Base-by-base conservation (phyloP, 1,139 yeast species). In the Yamadazyma diospyri region DNA sequence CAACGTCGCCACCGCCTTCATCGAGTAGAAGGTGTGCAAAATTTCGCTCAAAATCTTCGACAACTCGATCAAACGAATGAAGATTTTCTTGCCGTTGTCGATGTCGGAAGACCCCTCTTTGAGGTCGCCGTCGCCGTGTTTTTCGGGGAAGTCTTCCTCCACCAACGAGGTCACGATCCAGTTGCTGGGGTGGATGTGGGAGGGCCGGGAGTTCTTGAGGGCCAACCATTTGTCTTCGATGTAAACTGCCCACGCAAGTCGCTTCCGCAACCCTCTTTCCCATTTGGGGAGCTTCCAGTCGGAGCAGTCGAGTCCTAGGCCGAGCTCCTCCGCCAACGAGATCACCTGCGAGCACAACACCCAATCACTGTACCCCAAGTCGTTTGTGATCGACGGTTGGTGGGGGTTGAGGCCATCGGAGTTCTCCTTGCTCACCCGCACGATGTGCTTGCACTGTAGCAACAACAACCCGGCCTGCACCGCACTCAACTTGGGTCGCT, bases 171-270 rank as follows among this genome's bases (percentile, higher is more conserved):
- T 66, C 1, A 83, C 87, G 22, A 78, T 60, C 92, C 94, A 84
- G 51, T 83, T 82, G 36, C 66, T 59, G 9, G 78, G 79, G 36
- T 76, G 63, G 5, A 76, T 70, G 57, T 86, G 95, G 0, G 94
- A 79, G 1, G 94, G 94, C 29, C 95, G 64, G 0, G 89, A 75
- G 50, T 86, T 92, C 38, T 78, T 75, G 27, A 87, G 59, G 1
- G 94, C 66, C 4, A 81, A 67, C 97, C 97, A 88, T 52, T 87
- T 86, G 49, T 86, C 95, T 55, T 86, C 94, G 36, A 83, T 66
- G 68, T 78, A 87, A 1, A 86, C 94, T 0, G 96, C 95, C 97
- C 97, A 88, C 0, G 95, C 95, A 32, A 88, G 59, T 36, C 96
- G 66, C 47, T 86, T 76, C 33, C 97, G 66, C 29, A 88, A 59